phyloP scores from a whole-genome alignment of 2,329 filamentous ascomycete genomes.

The Pseudopyrenochaeta lycopersici region DNA sequence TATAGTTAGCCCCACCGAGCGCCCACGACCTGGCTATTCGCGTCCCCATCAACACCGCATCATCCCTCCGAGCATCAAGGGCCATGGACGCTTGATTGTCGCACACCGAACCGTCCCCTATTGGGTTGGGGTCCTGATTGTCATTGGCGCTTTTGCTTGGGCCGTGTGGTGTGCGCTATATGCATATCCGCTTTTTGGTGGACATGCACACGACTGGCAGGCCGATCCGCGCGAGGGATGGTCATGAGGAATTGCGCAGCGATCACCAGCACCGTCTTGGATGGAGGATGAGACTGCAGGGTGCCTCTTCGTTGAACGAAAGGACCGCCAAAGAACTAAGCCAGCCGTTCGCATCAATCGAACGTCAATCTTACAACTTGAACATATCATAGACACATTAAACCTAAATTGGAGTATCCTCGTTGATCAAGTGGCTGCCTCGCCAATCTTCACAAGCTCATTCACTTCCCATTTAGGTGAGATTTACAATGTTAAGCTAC shows the following conservation, averaged over 20 bases:
- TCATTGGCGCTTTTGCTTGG: constrained; percentile 27
- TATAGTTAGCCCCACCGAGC: constrained; percentile 15
- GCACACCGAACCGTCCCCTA: constrained; percentile 31
- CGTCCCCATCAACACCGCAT: constrained; percentile 29
- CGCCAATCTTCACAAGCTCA: too few species aligned
- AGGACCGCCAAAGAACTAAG: too few species aligned
- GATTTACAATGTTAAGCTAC: too few species aligned
- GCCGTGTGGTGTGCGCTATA: constrained; percentile 29
- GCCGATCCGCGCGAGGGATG: background rate
- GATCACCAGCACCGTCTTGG: too few species aligned
- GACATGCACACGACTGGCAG: constrained; percentile 8
- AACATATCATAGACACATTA: too few species aligned
- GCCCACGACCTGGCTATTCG: constrained; percentile 15
- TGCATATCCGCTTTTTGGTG: constrained; percentile 21
- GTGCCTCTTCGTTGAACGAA: too few species aligned
- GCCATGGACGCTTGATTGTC: constrained; percentile 29
- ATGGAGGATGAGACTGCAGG: too few species aligned
- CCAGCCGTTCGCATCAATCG: too few species aligned
- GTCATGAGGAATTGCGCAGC: background rate
- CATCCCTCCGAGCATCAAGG: constrained; percentile 31
- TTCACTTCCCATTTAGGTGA: too few species aligned
- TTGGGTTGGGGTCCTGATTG: constrained; percentile 20
- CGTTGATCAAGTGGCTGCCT: too few species aligned
- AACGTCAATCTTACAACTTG: too few species aligned
- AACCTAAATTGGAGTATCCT: too few species aligned